Percentiles rank a stretch among this genome's conserved stretches.
Evolutionary conservation across 306 rosid genomes (phyloP).

Genomic region (Castanopsis chinensis): DNA sequence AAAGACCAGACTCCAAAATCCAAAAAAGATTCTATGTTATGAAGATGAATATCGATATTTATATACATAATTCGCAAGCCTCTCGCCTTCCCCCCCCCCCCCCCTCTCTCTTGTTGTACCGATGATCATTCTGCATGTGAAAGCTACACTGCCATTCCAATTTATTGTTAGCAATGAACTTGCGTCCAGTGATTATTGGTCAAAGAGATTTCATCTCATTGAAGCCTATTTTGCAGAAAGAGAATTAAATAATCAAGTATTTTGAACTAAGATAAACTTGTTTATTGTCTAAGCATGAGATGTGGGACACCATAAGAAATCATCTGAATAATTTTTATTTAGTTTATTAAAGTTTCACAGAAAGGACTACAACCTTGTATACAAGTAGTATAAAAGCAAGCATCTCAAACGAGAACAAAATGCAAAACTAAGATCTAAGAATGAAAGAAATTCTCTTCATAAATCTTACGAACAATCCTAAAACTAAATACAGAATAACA

Average conservation of each 20-base stretch:
- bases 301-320: background rate
- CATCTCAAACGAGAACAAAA: background rate
- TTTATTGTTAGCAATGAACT: background rate
- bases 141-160: background rate
- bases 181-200: background rate
- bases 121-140: background rate
- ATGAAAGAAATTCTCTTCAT: background rate
- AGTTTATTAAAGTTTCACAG: background rate
- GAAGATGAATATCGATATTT: background rate
- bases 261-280: background rate
- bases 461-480: background rate
- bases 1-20: background rate
- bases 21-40: background rate
- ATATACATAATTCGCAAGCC: background rate
- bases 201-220: background rate
- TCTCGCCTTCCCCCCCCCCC: too few species aligned
- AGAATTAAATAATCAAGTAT: background rate
- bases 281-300: background rate
- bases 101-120: too few species aligned
- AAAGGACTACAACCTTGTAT: background rate
- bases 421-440: conserved; percentile 4
- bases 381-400: background rate
- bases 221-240: background rate
- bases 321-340: too few species aligned
- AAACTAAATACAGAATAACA: background rate